Evolutionary conservation across 2,329 filamentous ascomycete genomes (phyloP).

Genomic region (Gliomastix tumulicola): DNA sequence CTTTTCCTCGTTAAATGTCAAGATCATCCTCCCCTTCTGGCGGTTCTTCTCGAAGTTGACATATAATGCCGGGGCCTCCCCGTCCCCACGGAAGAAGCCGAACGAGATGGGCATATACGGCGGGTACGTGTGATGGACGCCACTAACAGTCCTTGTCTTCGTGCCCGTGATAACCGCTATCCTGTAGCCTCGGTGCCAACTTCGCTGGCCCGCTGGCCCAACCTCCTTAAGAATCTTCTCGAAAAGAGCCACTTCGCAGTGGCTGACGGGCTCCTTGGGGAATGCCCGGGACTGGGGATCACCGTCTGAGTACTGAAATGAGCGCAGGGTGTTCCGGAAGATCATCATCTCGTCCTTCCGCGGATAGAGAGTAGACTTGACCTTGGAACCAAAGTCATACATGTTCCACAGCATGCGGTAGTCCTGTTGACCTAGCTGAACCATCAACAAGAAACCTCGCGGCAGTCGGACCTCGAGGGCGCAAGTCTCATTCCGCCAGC

Average conservation of each 20-base stretch:
- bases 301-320: slow-evolving; percentile 77
- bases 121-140: slow-evolving; percentile 63
- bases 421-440: slow-evolving; percentile 69
- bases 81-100: slow-evolving; percentile 67
- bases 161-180: slow-evolving; percentile 72
- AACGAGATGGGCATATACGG: slow-evolving; percentile 67
- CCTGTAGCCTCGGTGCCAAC: slow-evolving; percentile 72
- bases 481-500: slow-evolving; percentile 65
- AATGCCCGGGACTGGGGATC: slow-evolving; percentile 64
- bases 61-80: slow-evolving; percentile 61
- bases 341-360: slow-evolving; percentile 62
- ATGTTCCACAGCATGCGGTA: slow-evolving; percentile 75
- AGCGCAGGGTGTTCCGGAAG: slow-evolving; percentile 62
- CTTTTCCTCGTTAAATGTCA: slow-evolving; percentile 69
- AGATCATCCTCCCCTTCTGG: slow-evolving; percentile 62
- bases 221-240: slow-evolving; percentile 62
- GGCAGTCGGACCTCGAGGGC: slow-evolving; percentile 65
- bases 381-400: slow-evolving; percentile 75
- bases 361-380: slow-evolving; percentile 64
- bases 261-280: slow-evolving; percentile 63
- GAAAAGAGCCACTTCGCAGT: slow-evolving; percentile 70
- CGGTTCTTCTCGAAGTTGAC: slow-evolving; percentile 63
- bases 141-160: slow-evolving; percentile 69
- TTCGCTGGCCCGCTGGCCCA: slow-evolving; percentile 66
- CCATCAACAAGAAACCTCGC: slow-evolving; percentile 65